phyloP scores from a whole-genome alignment of 2,329 filamentous ascomycete genomes.

The Cercospora beticola region DNA sequence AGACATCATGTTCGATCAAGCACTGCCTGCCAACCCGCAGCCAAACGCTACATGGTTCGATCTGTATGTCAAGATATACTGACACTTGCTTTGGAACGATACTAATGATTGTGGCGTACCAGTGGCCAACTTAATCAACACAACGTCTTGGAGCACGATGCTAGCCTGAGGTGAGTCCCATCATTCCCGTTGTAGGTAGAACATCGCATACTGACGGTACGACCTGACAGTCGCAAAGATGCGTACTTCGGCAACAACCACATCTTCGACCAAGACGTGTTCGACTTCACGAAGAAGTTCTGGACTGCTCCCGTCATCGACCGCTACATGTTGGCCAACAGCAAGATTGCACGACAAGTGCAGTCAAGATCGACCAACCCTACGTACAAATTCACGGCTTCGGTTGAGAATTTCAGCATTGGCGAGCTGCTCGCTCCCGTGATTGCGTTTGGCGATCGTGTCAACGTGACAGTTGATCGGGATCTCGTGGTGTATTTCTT shows the following conservation, averaged over 20 bases:
- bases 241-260: constrained; percentile 54
- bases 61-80: constrained; percentile 12
- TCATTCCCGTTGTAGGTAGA: no score
- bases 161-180: constrained; percentile 13
- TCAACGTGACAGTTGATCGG: constrained; percentile 43
- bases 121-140: constrained; percentile 19
- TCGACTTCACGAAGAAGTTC: constrained; percentile 48
- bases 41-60: constrained; percentile 28
- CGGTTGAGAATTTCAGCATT: constrained; percentile 48
- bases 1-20: constrained; percentile 26
- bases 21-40: constrained; percentile 24
- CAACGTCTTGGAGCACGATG: constrained; percentile 27
- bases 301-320: constrained; percentile 48
- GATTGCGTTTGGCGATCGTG: constrained; percentile 51
- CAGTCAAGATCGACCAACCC: constrained; percentile 51
- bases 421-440: constrained; percentile 54
- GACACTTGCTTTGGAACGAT: neutral
- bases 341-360: constrained; percentile 48
- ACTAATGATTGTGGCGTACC: neutral
- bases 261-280: constrained; percentile 55
- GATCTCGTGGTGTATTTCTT: constrained; percentile 50
- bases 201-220: neutral
- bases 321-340: constrained; percentile 47
- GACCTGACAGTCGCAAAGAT: constrained; percentile 35
- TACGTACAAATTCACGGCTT: constrained; percentile 48